Conservation (phyloP, 2,329 filamentous ascomycete genomes). For the Volutella citrinella region DNA sequence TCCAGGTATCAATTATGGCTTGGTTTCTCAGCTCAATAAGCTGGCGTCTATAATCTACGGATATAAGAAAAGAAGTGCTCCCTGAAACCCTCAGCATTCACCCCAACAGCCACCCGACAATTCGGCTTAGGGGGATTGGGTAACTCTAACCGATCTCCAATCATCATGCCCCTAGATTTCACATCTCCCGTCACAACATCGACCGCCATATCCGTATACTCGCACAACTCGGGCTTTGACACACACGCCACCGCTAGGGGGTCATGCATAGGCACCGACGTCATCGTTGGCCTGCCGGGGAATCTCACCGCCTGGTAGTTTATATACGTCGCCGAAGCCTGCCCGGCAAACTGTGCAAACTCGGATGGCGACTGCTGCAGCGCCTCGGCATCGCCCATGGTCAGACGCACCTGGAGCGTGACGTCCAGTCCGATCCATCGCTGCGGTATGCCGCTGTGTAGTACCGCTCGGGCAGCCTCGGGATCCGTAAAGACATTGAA, state of each 20-base stretch:
- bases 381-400: slow-evolving; percentile 2
- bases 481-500: slow-evolving; percentile 12
- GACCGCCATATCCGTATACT: slow-evolving; percentile 7
- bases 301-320: slow-evolving; percentile 7
- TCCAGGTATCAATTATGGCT: too few relatives aligned
- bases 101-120: slow-evolving; percentile 7
- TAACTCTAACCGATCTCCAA: slow-evolving; percentile 7
- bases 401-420: slow-evolving; percentile 7
- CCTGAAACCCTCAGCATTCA: slow-evolving; percentile 8
- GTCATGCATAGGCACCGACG: slow-evolving; percentile 9
- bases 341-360: slow-evolving; percentile 8
- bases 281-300: slow-evolving; percentile 9
- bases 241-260: slow-evolving; percentile 8
- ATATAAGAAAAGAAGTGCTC: too few relatives aligned
- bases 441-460: slow-evolving; percentile 7
- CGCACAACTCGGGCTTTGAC: slow-evolving; percentile 7
- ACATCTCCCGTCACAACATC: slow-evolving; percentile 8
- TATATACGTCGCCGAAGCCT: slow-evolving; percentile 7
- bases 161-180: slow-evolving; percentile 8
- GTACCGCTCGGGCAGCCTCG: slow-evolving; percentile 8
- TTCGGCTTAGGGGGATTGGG: slow-evolving; percentile 6
- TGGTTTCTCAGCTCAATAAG: too few relatives aligned
- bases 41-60: too few relatives aligned
- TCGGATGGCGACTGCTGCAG: slow-evolving; percentile 7
- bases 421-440: slow-evolving; percentile 11